phyloP scores from a whole-genome alignment of 192 early-diverging fungal species.

The Coemansia sp. region DNA sequence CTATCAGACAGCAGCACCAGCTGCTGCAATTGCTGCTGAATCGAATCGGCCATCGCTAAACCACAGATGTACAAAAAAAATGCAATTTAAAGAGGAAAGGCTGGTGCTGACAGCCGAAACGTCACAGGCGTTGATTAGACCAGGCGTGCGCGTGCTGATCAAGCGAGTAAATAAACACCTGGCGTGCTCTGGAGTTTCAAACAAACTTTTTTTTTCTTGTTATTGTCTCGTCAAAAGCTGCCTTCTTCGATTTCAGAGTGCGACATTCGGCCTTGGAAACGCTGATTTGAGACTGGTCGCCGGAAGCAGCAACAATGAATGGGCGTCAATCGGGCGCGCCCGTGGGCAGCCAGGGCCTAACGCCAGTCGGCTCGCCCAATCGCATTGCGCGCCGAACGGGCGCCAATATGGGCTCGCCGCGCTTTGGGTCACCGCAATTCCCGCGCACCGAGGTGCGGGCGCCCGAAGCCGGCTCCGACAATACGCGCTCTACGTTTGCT shows the following conservation, averaged over 20 bases:
- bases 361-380: conserved; percentile 41
- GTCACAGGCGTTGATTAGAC: no score
- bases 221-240: no score
- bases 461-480: background rate
- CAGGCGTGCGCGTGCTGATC: no score
- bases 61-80: background rate
- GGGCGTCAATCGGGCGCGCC: conserved; percentile 16
- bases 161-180: no score
- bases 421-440: conserved; percentile 15
- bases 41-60: conserved; percentile 44
- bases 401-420: background rate
- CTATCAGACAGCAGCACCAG: conserved; percentile 48
- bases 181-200: no score
- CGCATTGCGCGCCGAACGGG: conserved; percentile 26
- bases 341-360: conserved; percentile 33
- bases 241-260: no score
- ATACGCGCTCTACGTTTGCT: conserved; percentile 26
- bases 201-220: conserved; percentile 1
- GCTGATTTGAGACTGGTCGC: background rate
- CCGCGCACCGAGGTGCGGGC: conserved; percentile 5
- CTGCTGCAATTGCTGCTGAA: conserved; percentile 51
- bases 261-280: no score
- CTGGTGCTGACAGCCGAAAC: no score
- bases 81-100: background rate
- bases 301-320: background rate